A percentile compares a stretch with the other conserved stretches of the same genome.
phyloP scores from a whole-genome alignment of 2,329 filamentous ascomycete species.

The Zymoseptoria crescenta region DNA sequence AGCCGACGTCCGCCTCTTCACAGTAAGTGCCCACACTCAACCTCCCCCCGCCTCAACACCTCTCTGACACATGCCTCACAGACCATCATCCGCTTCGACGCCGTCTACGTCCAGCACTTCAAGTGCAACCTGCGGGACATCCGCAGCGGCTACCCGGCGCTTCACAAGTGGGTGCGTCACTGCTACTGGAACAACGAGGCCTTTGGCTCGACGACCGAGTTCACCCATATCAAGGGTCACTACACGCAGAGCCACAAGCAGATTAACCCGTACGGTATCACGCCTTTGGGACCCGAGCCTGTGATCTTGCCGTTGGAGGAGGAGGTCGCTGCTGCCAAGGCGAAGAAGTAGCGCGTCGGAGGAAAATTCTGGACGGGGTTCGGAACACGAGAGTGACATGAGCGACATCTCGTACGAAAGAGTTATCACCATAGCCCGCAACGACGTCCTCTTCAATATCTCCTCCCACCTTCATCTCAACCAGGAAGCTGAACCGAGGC shows the following conservation, averaged over 20 bases:
- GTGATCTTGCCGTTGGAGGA: slow-evolving; percentile 70
- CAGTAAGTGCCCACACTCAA: slow-evolving; percentile 14
- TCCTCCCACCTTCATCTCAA: too few species aligned
- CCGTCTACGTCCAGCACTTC: slow-evolving; percentile 52
- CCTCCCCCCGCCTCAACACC: neutral
- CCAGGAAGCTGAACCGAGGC: too few species aligned
- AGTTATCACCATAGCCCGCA: too few species aligned
- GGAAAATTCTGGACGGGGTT: too few species aligned
- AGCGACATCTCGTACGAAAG: too few species aligned
- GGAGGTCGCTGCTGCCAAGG: slow-evolving; percentile 56
- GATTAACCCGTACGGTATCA: slow-evolving; percentile 63
- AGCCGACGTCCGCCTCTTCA: slow-evolving; percentile 45
- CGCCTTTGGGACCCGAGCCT: slow-evolving; percentile 75
- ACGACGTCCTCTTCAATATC: too few species aligned
- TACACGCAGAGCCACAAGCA: slow-evolving; percentile 60
- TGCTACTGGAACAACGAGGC: slow-evolving; percentile 78
- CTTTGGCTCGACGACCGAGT: slow-evolving; percentile 77
- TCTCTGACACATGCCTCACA: neutral
- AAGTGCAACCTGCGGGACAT: slow-evolving; percentile 82
- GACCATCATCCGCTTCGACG: slow-evolving; percentile 55
- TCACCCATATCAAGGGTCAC: slow-evolving; percentile 87
- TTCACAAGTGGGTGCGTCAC: slow-evolving; percentile 74
- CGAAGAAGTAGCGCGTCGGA: neutral
- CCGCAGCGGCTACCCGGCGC: slow-evolving; percentile 68
- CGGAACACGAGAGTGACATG: too few species aligned